Base-by-base conservation (phyloP, 805 yeast genomes). In the Candida nitratophila region DNA sequence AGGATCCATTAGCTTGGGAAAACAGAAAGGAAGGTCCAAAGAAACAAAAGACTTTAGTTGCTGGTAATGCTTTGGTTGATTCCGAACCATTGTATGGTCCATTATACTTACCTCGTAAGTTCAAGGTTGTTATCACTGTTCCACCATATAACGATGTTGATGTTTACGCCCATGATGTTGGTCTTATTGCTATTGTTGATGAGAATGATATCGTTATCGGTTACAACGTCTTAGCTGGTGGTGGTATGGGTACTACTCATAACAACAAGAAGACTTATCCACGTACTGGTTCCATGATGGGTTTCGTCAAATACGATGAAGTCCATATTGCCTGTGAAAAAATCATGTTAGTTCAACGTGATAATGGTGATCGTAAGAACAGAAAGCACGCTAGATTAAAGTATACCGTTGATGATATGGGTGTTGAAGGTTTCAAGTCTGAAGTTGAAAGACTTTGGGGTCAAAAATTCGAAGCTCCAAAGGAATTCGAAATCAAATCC, bases 181-280 rank as follows among this genome's bases (percentile, higher is more conserved):
- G 98, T 53, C 73, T 91, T 53, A 78, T 91, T 62, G 89, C 96
- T 29, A 89, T 91, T 57, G 81, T 88, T 39, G 79, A 78, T 50
- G 78, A 77, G 53, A 74, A 81, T 56, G 66, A 73, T 44, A 73
- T 77, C 17, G 77, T 84, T 38, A 61, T 73, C 47, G 98, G 98
- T 45, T 91, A 79, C 74, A 91, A 91, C 58, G 79, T 91, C 43
- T 76, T 85, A 48, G 96, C 83, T 51, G 98, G 98, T 65, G 98
- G 98, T 70, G 98, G 98, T 74, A 91, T 91, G 98, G 98, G 98
- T 57, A 79, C 95, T 36, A 91, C 98, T 14, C 98, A 91, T 65
- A 91, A 90, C 75, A 91, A 91, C 71, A 84, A 83, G 60, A 91
- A 91, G 74, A 91, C 98, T 0, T 91, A 91, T 62, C 98, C 98